These are phyloP conservation scores for Amorphotheca resinae DNA, from an alignment of 495 filamentous ascomycete genomes.

Conservation along the genomic window DNA sequence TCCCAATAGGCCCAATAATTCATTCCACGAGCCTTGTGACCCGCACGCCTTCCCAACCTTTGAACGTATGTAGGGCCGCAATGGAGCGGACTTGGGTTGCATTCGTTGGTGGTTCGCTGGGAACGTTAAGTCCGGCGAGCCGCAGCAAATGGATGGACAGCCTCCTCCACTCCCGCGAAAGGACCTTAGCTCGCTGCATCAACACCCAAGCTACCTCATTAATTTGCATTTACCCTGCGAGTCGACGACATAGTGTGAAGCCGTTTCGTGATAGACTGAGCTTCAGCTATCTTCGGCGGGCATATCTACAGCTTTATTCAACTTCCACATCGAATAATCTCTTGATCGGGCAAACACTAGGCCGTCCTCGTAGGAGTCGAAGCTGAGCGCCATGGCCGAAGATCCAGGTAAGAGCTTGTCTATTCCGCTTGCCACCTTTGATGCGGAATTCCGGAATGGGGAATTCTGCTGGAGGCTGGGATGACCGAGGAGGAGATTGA, in stretches of 20 bases:
- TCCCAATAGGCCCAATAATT: not conserved
- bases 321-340: too few species aligned
- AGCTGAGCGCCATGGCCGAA: slow-evolving; percentile 20
- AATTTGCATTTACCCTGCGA: not conserved
- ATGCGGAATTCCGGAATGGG: not conserved
- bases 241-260: not conserved
- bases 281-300: not conserved
- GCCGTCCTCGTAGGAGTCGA: too few species aligned
- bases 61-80: not conserved
- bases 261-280: slow-evolving; percentile 1
- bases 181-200: slow-evolving; percentile 1
- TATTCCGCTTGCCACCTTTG: not conserved
- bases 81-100: slow-evolving; percentile 1
- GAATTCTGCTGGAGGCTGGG: not conserved
- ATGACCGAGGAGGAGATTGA: not conserved
- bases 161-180: too few species aligned
- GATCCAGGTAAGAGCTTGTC: slow-evolving; percentile 22
- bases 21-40: not conserved
- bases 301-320: slow-evolving; percentile 14
- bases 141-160: not conserved
- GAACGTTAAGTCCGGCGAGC: too few species aligned
- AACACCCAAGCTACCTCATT: slow-evolving; percentile 5
- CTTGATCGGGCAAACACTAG: too few species aligned
- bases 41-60: not conserved
- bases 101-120: slow-evolving; percentile 1